These are phyloP conservation scores for Lachnellula arida DNA, from an alignment of 2,329 filamentous ascomycete species.

Conservation along the genomic window DNA sequence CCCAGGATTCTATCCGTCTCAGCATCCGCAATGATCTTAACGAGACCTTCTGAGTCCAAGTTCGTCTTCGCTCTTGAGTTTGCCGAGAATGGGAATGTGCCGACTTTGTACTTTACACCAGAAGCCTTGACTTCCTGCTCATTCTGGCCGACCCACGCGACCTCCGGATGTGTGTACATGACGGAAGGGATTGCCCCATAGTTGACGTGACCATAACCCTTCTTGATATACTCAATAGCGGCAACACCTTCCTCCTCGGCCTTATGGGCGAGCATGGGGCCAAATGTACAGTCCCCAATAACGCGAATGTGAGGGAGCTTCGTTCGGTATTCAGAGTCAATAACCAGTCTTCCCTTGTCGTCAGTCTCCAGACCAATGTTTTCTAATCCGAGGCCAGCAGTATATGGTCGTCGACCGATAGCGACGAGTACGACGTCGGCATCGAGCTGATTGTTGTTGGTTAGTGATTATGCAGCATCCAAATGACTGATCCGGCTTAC, in stretches of 20 bases:
- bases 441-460: slow-evolving; percentile 63
- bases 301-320: slow-evolving; percentile 96
- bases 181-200: slow-evolving; percentile 96
- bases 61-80: slow-evolving; percentile 99
- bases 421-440: slow-evolving; percentile 94
- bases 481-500: slow-evolving; percentile 45
- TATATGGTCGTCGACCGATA: slow-evolving; percentile 95
- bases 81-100: slow-evolving; percentile 94
- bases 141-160: slow-evolving; percentile 97
- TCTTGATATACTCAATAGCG: slow-evolving; percentile 94
- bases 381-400: slow-evolving; percentile 83
- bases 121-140: slow-evolving; percentile 91
- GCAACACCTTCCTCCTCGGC: slow-evolving; percentile 97
- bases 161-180: slow-evolving; percentile 99
- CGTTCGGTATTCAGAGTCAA: slow-evolving; percentile 98
- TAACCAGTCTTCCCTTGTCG: slow-evolving; percentile 89
- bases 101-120: slow-evolving; percentile 86
- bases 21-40: slow-evolving; percentile 95
- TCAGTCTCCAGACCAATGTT: slow-evolving; percentile 90
- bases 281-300: slow-evolving; percentile 93
- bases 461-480: slow-evolving; percentile 10
- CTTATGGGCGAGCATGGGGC: slow-evolving; percentile 99
- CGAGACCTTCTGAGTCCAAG: slow-evolving; percentile 88
- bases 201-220: slow-evolving; percentile 98
- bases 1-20: slow-evolving; percentile 95